Base-by-base conservation (phyloP, 768 basidiomycete genomes). In the Lactarius hatsudake region DNA sequence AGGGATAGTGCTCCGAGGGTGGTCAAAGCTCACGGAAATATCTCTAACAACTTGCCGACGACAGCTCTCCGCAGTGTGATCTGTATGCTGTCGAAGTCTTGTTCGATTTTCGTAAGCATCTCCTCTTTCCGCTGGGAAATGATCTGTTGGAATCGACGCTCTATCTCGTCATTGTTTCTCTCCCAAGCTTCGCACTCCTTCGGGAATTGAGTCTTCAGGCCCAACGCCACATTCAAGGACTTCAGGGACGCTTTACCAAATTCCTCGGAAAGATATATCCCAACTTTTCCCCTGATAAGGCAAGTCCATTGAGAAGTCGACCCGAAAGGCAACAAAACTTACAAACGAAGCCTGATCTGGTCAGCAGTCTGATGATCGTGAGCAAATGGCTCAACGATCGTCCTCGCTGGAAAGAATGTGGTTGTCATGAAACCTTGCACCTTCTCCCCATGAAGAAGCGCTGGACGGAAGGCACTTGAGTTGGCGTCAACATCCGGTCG, bases 361-460 rank as follows among this genome's bases (percentile, higher is more conserved):
- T 30, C 28, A 3, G 38, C 32, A 13, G 23, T 36, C n/a, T 34
- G 34, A 10, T 6, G n/a, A 6, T 59, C 58, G 15, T 59, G 20
- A 40, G 3, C 0, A 63, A 56, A 63, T 17, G 8, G 10, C 6
- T 63, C 62, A 20, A 30, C 38, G 5, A 20, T 18, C 26, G 54
- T 36, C 59, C 58, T 36, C 15, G 57, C 62, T 17, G 48, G 40
- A 20, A 28, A 42, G 42, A 63, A 68, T 18, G 42, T 26, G 5
- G 56, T 57, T 0, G 68, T 68, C 32, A 74, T 57, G 18, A 74
- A 45, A 8, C 66, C 73, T 58, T 74, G 73, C 18, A 28, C 17
- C 2, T 64, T 64, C 32, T 74, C 73, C 13, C 73, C 73, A 5
- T 42, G 20, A 28, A 72, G 59, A 23, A 67, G 26, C 30, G 40